phyloP scores from a whole-genome alignment of 768 basidiomycete genomes.

The Termitomyces heimii region DNA sequence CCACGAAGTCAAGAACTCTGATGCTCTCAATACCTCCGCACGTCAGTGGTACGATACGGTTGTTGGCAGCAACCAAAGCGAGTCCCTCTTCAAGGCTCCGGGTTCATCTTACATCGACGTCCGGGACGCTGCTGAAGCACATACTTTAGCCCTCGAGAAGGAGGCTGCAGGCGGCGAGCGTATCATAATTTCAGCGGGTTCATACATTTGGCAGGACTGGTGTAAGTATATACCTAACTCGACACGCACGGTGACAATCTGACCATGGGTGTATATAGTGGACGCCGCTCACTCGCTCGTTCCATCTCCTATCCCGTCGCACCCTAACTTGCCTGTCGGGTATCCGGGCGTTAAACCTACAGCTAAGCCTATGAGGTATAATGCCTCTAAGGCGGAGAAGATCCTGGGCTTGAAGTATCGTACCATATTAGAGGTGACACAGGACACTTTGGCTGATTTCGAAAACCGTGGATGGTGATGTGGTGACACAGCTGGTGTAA shows the following conservation, averaged over 20 bases:
- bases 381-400: slow-evolving; percentile 29
- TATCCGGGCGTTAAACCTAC: slow-evolving; percentile 23
- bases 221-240: slow-evolving; percentile 9
- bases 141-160: slow-evolving; percentile 40
- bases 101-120: slow-evolving; percentile 33
- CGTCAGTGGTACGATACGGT: slow-evolving; percentile 27
- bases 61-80: slow-evolving; percentile 13
- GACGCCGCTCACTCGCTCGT: slow-evolving; percentile 28
- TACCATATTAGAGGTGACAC: slow-evolving; percentile 31
- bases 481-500: not conserved
- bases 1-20: slow-evolving; percentile 23
- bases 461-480: slow-evolving; percentile 35
- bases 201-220: slow-evolving; percentile 23
- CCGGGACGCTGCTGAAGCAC: slow-evolving; percentile 45
- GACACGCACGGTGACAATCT: not conserved
- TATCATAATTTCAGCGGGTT: slow-evolving; percentile 34
- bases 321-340: slow-evolving; percentile 24
- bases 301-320: slow-evolving; percentile 23
- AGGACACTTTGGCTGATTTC: slow-evolving; percentile 36
- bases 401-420: slow-evolving; percentile 38
- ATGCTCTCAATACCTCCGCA: slow-evolving; percentile 30
- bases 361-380: slow-evolving; percentile 19
- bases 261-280: slow-evolving; percentile 17
- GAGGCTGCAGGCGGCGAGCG: slow-evolving; percentile 45
- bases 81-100: slow-evolving; percentile 16